These are phyloP conservation scores for Hypoxylon sp. DNA, from an alignment of 2,329 filamentous ascomycete genomes.

Conservation along the genomic window DNA sequence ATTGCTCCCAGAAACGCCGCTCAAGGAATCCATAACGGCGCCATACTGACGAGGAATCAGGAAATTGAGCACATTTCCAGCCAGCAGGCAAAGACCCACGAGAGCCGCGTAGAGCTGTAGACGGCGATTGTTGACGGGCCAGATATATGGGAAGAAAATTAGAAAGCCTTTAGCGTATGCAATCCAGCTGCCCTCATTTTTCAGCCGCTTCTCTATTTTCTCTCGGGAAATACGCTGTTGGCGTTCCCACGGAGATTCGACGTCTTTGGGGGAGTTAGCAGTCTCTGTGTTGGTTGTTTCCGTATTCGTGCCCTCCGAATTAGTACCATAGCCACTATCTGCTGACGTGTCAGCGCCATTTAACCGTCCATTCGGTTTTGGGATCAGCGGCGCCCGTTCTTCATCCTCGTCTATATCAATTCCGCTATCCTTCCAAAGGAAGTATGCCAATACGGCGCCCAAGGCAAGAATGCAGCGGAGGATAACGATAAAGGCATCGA, in stretches of 20 bases:
- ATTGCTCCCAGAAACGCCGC: conserved; percentile 61
- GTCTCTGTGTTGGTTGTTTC: conserved; percentile 52
- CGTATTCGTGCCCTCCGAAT: conserved; percentile 56
- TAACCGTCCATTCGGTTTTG: conserved; percentile 55
- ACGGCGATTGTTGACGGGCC: conserved; percentile 75
- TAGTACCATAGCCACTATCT: conserved; percentile 60
- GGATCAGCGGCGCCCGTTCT: conserved; percentile 71
- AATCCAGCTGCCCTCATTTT: conserved; percentile 81
- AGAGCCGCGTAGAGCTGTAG: conserved; percentile 77
- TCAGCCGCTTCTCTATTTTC: conserved; percentile 75
- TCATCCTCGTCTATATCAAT: conserved; percentile 56
- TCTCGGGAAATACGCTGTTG: conserved; percentile 67
- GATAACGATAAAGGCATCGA: conserved; percentile 52
- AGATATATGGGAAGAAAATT: conserved; percentile 83
- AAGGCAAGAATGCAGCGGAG: conserved; percentile 54
- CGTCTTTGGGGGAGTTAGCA: conserved; percentile 53
- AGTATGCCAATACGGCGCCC: conserved; percentile 47
- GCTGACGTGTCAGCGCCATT: conserved; percentile 48
- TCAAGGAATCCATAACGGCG: conserved; percentile 79
- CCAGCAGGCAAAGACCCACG: conserved; percentile 76
- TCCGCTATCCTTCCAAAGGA: conserved; percentile 43
- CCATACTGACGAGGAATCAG: conserved; percentile 86
- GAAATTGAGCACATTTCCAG: conserved; percentile 79
- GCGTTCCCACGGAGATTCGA: conserved; percentile 68
- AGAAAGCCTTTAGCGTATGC: conserved; percentile 81